Base-by-base conservation (phyloP, 805 yeast species). In the Candida qinlingensis region DNA sequence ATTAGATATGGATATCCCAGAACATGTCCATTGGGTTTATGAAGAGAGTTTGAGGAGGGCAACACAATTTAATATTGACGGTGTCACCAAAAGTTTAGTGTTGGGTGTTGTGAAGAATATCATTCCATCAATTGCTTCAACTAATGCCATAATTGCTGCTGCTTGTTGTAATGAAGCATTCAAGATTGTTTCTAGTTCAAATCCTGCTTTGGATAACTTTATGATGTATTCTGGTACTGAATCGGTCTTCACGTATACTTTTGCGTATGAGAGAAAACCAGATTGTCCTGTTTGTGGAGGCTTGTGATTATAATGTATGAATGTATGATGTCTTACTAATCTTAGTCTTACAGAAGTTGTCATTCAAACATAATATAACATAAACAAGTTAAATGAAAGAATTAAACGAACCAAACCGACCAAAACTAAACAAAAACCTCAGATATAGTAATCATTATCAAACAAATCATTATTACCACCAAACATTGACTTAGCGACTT, bases 111-210 rank as follows among this genome's bases (percentile, higher is more conserved):
- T 89, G 45, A 92, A 92, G 64, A 85, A 85, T 59, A 91, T 92
- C 51, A 85, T 92, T 8, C 99, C 99, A 0, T 91, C 97, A 2
- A 87, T 91, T 46, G 96, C 97, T 1, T 84, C 96, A 2, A 91
- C 97, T 0, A 92, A 94, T 64, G 96, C 98, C 3, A 76, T 92
- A 26, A 79, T 92, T 33, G 96, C 97, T 0, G 95, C 94, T 0
- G 75, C 89, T 6, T 87, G 96, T 63, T 85, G 94, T 61, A 86
- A 85, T 54, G 97, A 90, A 64, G 87, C 85, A 2, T 79, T 88
- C 65, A 91, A 91, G 61, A 71, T 90, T 27, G 75, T 87, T 39
- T 81, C 96, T 2, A 80, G 83, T 46, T 71, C 81, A 48, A 80
- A 81, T 52, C 92, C 90, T 0, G 68, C 69, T 13, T 66, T 87